Evolutionary conservation across 805 yeast species (phyloP).

Genomic region (Candida montana): DNA sequence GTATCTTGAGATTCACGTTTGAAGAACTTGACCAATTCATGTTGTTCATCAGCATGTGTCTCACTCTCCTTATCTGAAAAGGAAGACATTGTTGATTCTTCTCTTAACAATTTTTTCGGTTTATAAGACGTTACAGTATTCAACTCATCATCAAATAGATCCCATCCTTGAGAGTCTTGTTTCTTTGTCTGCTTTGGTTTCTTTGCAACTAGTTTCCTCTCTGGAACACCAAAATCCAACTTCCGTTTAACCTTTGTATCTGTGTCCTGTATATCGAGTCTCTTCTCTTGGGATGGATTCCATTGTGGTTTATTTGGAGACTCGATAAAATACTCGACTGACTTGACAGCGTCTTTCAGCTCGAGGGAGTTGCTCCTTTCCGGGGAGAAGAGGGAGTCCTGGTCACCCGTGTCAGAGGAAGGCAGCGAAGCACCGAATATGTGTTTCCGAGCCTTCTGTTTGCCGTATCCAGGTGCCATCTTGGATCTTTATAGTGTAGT

Average conservation of each 20-base stretch:
- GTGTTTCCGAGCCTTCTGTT: neutral
- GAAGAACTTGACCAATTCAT: slow-evolving; percentile 12
- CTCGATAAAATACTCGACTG: slow-evolving; percentile 17
- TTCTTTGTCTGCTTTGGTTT: neutral
- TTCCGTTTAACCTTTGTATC: slow-evolving; percentile 1
- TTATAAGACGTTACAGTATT: neutral
- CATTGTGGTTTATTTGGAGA: slow-evolving; percentile 21
- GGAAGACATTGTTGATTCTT: neutral
- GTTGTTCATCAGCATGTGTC: neutral
- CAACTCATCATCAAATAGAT: slow-evolving; percentile 1
- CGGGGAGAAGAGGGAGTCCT: slow-evolving; percentile 2
- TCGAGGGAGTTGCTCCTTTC: slow-evolving; percentile 2
- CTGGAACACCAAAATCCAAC: slow-evolving; percentile 3
- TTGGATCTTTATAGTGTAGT: neutral
- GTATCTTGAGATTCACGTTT: slow-evolving; percentile 7
- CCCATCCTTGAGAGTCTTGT: slow-evolving; percentile 4
- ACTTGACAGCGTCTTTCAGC: neutral
- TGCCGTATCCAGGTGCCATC: slow-evolving; percentile 8
- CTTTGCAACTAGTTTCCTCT: neutral
- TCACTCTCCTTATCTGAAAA: neutral
- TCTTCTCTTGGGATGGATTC: too few species aligned
- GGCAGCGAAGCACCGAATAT: neutral
- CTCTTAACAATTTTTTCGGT: slow-evolving; percentile 4
- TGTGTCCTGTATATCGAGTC: neutral
- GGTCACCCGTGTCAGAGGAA: neutral